Evolutionary conservation across 2,329 filamentous ascomycete genomes (phyloP).

Genomic region (Tricladium varicosporioides): DNA sequence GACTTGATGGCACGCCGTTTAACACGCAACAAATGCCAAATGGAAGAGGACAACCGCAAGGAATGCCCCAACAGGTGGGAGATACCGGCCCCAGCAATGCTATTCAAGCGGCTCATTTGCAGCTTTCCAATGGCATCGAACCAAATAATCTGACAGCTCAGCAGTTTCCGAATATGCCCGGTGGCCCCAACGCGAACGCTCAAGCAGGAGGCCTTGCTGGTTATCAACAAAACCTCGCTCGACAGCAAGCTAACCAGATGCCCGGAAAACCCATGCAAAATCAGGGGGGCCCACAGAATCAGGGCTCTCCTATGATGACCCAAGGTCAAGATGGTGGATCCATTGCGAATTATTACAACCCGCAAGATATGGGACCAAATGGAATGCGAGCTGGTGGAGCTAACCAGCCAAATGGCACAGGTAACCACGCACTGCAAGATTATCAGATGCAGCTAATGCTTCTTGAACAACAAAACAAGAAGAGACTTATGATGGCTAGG

Average conservation of each 20-base stretch:
- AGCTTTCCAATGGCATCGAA: slow-evolving; percentile 71
- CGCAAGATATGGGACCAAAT: slow-evolving; percentile 55
- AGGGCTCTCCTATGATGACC: slow-evolving; percentile 78
- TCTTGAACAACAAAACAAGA: slow-evolving; percentile 85
- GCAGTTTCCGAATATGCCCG: slow-evolving; percentile 65
- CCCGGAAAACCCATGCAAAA: slow-evolving; percentile 76
- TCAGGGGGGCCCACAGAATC: slow-evolving; percentile 66
- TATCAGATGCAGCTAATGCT: slow-evolving; percentile 90
- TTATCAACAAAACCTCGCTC: slow-evolving; percentile 80
- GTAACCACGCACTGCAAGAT: slow-evolving; percentile 78
- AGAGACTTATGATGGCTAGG: slow-evolving; percentile 78
- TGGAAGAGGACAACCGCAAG: slow-evolving; percentile 62
- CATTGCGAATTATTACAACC: slow-evolving; percentile 61
- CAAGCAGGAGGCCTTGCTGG: slow-evolving; percentile 72
- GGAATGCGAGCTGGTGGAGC: slow-evolving; percentile 54
- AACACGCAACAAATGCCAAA: slow-evolving; percentile 70
- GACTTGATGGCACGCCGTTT: slow-evolving; percentile 72
- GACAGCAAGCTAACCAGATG: slow-evolving; percentile 71
- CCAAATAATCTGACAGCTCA: slow-evolving; percentile 69
- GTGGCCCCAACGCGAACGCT: slow-evolving; percentile 37
- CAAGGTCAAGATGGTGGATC: slow-evolving; percentile 64
- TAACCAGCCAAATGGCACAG: slow-evolving; percentile 35
- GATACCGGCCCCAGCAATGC: slow-evolving; percentile 46
- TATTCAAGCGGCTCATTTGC: slow-evolving; percentile 57
- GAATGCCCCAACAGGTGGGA: slow-evolving; percentile 70